Evolutionary conservation across 2,329 filamentous ascomycete genomes (phyloP), one percentile per base, ranked within the genome.

Genomic region (Penicillium sp.): DNA sequence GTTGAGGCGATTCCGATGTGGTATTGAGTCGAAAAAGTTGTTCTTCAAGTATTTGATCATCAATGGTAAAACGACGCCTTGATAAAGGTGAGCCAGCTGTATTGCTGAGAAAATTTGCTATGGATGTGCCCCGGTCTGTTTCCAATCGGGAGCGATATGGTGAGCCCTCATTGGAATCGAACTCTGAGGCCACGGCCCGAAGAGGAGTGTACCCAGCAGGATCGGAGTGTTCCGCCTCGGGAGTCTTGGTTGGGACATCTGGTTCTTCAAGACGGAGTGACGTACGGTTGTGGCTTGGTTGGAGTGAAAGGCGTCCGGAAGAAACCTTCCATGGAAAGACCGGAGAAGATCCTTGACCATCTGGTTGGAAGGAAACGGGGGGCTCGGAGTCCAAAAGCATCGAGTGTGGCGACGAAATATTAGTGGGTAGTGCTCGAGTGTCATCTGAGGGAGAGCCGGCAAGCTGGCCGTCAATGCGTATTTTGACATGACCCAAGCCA

Each of bases 361-460:
- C 18, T 9, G 15, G 26, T 18, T 35, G 43, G 7, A 33, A 27
- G 7, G 15, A 14, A 23, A 8, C 15, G 18, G 14, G 4, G 20
- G 56, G 50, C 22, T 57, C 59, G 14, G 55, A 47, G 46, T 69
- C 67, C 26, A 74, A 58, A 26, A 73, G 65, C 69, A 75, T 76
- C 12, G 71, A 64, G 46, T 73, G 70, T 2, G 68, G 70, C 5
- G 68, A 70, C 9, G 51, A 45, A 37, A 63, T 63, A 31, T 53
- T 60, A 6, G 12, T 43, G 11, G 37, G 12, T 25, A 31, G 29
- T 31, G 23, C 18, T 33, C 31, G 41, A 18, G 20, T 54, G 27
- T 45, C 43, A 44, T 42, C 54, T 6, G 47, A 49, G 26, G 37
- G 51, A 29, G 31, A 20, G 35, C 58, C 55, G 12, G 53, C 52